Percentiles rank a stretch among this genome's conserved stretches.
These are phyloP conservation scores for Talaromyces proteolyticus DNA, from an alignment of 495 filamentous ascomycete species.

Conservation along the genomic window DNA sequence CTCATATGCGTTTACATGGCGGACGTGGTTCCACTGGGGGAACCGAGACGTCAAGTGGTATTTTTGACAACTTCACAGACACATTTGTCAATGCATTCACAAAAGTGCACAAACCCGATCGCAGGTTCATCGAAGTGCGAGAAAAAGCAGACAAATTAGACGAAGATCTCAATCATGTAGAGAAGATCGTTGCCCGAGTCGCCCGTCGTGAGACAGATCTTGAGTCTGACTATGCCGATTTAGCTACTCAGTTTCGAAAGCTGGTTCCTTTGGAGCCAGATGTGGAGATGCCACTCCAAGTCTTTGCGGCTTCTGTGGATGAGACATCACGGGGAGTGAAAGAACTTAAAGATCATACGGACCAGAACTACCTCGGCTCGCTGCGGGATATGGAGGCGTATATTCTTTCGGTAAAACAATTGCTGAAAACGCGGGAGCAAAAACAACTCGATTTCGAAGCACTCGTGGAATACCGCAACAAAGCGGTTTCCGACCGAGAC, in stretches of 20 bases:
- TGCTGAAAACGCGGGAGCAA: slow-evolving; percentile 91
- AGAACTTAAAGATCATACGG: slow-evolving; percentile 80
- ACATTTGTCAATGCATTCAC: slow-evolving; percentile 97
- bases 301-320: slow-evolving; percentile 81
- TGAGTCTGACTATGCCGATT: slow-evolving; percentile 81
- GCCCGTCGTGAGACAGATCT: slow-evolving; percentile 84
- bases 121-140: slow-evolving; percentile 86
- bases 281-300: slow-evolving; percentile 70
- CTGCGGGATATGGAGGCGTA: slow-evolving; percentile 93
- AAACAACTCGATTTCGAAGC: slow-evolving; percentile 98
- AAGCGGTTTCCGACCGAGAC: slow-evolving; percentile 84
- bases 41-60: slow-evolving; percentile 53
- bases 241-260: slow-evolving; percentile 90
- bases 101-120: slow-evolving; percentile 92
- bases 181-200: slow-evolving; percentile 87
- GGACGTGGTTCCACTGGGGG: slow-evolving; percentile 50
- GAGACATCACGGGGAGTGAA: slow-evolving; percentile 71
- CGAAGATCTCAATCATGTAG: slow-evolving; percentile 87
- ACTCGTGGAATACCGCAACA: slow-evolving; percentile 89
- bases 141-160: slow-evolving; percentile 94
- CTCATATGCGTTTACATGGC: slow-evolving; percentile 76
- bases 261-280: slow-evolving; percentile 86
- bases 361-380: slow-evolving; percentile 89
- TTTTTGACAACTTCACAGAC: slow-evolving; percentile 91
- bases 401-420: slow-evolving; percentile 71